A percentile compares a stretch with the other conserved stretches of the same genome.
Conservation (phyloP, 352 stramenopile species). For the Pythium periplocum region DNA sequence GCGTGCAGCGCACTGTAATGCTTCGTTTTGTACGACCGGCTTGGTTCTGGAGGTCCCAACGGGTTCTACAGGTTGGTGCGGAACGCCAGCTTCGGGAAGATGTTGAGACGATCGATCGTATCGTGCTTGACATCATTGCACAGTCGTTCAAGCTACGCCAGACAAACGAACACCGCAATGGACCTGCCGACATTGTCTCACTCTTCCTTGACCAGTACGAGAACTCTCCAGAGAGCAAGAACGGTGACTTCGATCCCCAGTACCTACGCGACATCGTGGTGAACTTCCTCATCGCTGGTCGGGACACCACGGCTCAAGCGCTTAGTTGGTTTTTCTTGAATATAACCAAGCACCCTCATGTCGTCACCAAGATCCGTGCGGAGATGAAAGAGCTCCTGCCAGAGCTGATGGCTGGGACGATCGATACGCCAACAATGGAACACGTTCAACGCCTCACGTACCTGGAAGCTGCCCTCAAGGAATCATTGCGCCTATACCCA, state of each 20-base stretch:
- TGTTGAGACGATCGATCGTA: constrained; percentile 35
- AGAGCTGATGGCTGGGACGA: neutral
- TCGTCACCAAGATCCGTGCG: constrained; percentile 34
- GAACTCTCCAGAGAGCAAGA: constrained; percentile 2
- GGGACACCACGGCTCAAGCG: constrained; percentile 70
- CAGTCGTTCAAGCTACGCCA: constrained; percentile 14
- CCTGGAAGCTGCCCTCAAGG: constrained; percentile 40
- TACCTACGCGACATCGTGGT: constrained; percentile 72
- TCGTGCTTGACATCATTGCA: constrained; percentile 32
- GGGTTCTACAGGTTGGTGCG: constrained; percentile 21
- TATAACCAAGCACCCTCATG: constrained; percentile 39
- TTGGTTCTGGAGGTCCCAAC: constrained; percentile 39
- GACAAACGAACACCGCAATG: too few relatives aligned
- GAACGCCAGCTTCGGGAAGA: constrained; percentile 26
- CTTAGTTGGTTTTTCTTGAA: constrained; percentile 73
- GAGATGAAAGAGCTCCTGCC: constrained; percentile 34
- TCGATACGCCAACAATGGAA: constrained; percentile 24
- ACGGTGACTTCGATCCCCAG: constrained; percentile 20
- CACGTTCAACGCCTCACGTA: constrained; percentile 28
- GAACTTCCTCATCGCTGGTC: constrained; percentile 74
- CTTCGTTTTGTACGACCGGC: constrained; percentile 26
- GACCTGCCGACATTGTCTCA: constrained; percentile 18
- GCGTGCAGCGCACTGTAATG: constrained; percentile 16
- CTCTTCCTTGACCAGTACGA: constrained; percentile 34
- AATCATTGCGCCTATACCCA: constrained; percentile 52